Evolutionary conservation across 805 yeast species (phyloP).

Genomic region (Kluyveromyces nonfermentans): DNA sequence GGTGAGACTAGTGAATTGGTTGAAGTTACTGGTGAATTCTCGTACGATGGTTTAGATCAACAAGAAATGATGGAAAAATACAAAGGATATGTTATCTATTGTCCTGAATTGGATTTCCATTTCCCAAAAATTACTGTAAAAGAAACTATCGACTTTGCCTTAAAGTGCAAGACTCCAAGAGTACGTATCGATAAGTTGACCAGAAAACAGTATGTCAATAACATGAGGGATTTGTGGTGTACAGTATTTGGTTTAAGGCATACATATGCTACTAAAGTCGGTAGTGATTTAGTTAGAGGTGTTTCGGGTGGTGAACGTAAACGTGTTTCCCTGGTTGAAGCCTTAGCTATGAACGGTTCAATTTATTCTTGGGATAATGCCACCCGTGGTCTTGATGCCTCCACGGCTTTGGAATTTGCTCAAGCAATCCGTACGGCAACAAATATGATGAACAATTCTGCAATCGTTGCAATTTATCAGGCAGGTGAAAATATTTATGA

Average conservation of each 20-base stretch:
- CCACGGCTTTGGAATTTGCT: constrained; percentile 59
- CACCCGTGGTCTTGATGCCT: constrained; percentile 62
- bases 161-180: constrained; percentile 40
- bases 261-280: constrained; percentile 54
- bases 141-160: constrained; percentile 42
- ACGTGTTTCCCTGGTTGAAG: constrained; percentile 63
- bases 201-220: constrained; percentile 32
- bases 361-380: constrained; percentile 61
- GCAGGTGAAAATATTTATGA: constrained; percentile 58
- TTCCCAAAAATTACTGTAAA: constrained; percentile 44
- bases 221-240: constrained; percentile 32
- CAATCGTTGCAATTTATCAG: constrained; percentile 58
- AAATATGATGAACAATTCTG: constrained; percentile 45
- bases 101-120: constrained; percentile 43
- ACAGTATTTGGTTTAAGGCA: constrained; percentile 48
- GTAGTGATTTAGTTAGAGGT: constrained; percentile 60
- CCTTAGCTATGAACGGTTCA: constrained; percentile 42
- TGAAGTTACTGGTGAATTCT: constrained; percentile 32
- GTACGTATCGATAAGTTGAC: constrained; percentile 35
- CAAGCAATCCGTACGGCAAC: constrained; percentile 53
- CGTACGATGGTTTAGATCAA: constrained; percentile 42
- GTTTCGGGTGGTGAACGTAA: constrained; percentile 68
- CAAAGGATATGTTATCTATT: constrained; percentile 42
- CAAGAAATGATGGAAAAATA: constrained; percentile 38
- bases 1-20: constrained; percentile 36